Evolutionary conservation across 2,329 filamentous ascomycete species (phyloP).

Genomic region (Xylariaceae sp.): DNA sequence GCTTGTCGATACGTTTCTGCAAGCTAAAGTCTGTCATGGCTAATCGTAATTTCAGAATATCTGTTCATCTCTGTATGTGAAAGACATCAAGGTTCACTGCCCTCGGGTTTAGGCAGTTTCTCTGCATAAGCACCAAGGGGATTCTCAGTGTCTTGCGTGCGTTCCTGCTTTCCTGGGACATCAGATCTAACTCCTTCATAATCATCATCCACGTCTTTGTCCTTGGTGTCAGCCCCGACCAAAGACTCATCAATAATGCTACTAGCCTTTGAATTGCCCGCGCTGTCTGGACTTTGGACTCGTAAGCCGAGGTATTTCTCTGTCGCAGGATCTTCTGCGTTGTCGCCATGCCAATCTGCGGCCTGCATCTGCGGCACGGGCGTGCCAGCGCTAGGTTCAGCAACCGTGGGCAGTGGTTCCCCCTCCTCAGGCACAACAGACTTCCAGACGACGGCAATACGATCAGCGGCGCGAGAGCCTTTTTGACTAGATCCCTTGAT

Average conservation of each 20-base stretch:
- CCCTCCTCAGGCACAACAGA: slow-evolving; percentile 30
- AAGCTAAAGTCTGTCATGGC: no score
- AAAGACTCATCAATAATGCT: slow-evolving; percentile 50
- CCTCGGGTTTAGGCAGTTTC: slow-evolving; percentile 28
- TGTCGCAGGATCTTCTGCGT: slow-evolving; percentile 42
- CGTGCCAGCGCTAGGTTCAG: slow-evolving; percentile 62
- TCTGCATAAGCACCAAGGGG: slow-evolving; percentile 26
- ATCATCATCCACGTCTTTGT: slow-evolving; percentile 21
- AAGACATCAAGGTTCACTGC: slow-evolving; percentile 13
- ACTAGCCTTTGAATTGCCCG: slow-evolving; percentile 66
- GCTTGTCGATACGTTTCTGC: no score
- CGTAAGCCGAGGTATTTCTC: slow-evolving; percentile 67
- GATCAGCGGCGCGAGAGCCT: slow-evolving; percentile 77
- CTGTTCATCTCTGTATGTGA: no score
- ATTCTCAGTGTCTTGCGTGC: slow-evolving; percentile 7
- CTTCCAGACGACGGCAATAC: slow-evolving; percentile 81
- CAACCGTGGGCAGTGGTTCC: slow-evolving; percentile 42
- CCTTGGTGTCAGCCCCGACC: slow-evolving; percentile 14
- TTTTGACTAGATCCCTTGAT: slow-evolving; percentile 86
- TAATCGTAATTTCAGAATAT: no score
- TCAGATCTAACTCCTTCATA: slow-evolving; percentile 19
- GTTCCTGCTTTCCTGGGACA: slow-evolving; percentile 7
- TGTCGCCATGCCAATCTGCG: slow-evolving; percentile 70
- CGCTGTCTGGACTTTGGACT: slow-evolving; percentile 60
- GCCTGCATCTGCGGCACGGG: slow-evolving; percentile 65